phyloP scores from a whole-genome alignment of 2,329 filamentous ascomycete species.

The Ilyonectria destructans region DNA sequence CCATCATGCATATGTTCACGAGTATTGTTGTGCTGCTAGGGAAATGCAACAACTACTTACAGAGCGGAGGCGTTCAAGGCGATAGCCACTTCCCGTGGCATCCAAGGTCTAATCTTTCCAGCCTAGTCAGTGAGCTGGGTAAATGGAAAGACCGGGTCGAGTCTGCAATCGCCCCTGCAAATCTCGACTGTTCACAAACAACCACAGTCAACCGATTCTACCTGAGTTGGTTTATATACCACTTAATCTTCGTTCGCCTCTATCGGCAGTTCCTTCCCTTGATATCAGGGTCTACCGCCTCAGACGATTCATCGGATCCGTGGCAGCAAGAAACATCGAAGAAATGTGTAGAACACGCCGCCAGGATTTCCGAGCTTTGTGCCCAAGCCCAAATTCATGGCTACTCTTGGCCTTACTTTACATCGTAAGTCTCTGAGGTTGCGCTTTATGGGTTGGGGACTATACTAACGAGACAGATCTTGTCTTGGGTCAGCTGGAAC shows the following conservation, averaged over 20 bases:
- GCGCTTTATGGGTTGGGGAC: too few species aligned
- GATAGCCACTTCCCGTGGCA: slow-evolving; percentile 39
- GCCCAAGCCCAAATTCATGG: slow-evolving; percentile 21
- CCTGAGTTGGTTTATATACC: slow-evolving; percentile 35
- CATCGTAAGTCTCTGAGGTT: slow-evolving; percentile 7
- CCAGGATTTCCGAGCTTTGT: slow-evolving; percentile 21
- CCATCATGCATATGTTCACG: slow-evolving; percentile 19
- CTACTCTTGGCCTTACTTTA: slow-evolving; percentile 37
- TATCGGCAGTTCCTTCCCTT: slow-evolving; percentile 37
- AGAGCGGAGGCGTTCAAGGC: slow-evolving; percentile 35
- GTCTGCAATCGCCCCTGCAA: neutral
- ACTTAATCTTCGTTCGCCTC: slow-evolving; percentile 26
- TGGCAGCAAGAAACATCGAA: slow-evolving; percentile 36
- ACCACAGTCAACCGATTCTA: slow-evolving; percentile 26
- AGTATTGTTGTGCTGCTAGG: slow-evolving; percentile 23
- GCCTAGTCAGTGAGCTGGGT: slow-evolving; percentile 15
- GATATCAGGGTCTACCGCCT: slow-evolving; percentile 9
- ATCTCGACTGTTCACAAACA: slow-evolving; percentile 29
- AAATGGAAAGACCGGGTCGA: slow-evolving; percentile 18
- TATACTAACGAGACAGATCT: slow-evolving; percentile 15
- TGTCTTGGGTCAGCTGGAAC: slow-evolving; percentile 34
- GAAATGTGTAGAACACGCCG: slow-evolving; percentile 29
- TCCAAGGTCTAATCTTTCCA: slow-evolving; percentile 29
- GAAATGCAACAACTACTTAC: slow-evolving; percentile 30
- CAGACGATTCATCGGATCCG: slow-evolving; percentile 27